Evolutionary conservation across 2,329 filamentous ascomycete species (phyloP).

Genomic region (Ophiostoma ips): DNA sequence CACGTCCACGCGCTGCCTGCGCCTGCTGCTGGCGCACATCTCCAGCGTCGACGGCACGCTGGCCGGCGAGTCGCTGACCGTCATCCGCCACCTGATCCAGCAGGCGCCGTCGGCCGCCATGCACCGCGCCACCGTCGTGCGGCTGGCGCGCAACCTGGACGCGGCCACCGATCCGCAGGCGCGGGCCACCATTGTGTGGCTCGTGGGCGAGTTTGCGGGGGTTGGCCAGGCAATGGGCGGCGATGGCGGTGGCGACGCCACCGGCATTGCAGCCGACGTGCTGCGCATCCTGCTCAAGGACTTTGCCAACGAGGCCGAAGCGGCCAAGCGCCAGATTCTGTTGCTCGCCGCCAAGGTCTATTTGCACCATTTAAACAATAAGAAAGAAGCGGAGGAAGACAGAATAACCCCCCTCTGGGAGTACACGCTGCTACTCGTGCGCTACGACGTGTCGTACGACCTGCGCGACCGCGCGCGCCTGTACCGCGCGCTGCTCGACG

Average conservation of each 20-base stretch:
- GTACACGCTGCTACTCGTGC: conserved; percentile 69
- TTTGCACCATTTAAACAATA: conserved; percentile 63
- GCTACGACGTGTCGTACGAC: conserved; percentile 92
- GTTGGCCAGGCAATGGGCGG: conserved; percentile 39
- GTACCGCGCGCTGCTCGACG: conserved; percentile 70
- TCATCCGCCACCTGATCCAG: conserved; percentile 91
- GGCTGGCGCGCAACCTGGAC: conserved; percentile 82
- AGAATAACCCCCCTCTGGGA: conserved; percentile 68
- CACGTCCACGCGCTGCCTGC: conserved; percentile 66
- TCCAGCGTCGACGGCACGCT: conserved; percentile 76
- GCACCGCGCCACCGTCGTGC: conserved; percentile 74
- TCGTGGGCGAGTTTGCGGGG: conserved; percentile 87
- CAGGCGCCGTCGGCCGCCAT: conserved; percentile 54
- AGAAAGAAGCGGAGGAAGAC: conserved; percentile 30
- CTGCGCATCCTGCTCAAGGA: conserved; percentile 68
- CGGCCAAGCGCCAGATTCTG: conserved; percentile 81
- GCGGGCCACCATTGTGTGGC: conserved; percentile 89
- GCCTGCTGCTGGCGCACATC: conserved; percentile 72
- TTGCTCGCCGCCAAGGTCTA: conserved; percentile 94
- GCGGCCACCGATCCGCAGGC: conserved; percentile 77
- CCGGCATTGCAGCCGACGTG: conserved; percentile 88
- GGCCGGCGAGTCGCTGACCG: conserved; percentile 84
- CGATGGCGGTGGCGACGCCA: conserved; percentile 49
- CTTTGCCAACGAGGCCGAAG: conserved; percentile 71
- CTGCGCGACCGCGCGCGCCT: conserved; percentile 81